Evolutionary conservation across 768 basidiomycete species (phyloP), one percentile per base, ranked within the genome.

Genomic region (Suillus ampliporus): DNA sequence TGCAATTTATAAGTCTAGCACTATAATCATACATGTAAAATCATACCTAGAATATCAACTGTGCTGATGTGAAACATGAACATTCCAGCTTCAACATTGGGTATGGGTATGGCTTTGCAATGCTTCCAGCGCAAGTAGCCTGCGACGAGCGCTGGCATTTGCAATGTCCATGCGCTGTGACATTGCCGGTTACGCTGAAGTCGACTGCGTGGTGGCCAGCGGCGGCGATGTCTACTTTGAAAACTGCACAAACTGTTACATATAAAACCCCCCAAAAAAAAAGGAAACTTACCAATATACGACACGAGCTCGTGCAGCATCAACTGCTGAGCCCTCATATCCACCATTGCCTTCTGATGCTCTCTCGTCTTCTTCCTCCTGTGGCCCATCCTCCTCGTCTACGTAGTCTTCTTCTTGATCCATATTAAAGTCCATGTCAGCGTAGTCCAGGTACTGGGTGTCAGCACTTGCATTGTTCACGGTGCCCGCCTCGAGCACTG

Each of bases 11-110:
- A 31, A 31, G 31, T 31, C 31, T 31, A 31, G 31, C 31, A 31
- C 31, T 31, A 31, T 31, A 31, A 31, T 31, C 31, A 31, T 31
- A 31, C 31, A 31, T 31, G 31, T 31, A 3, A 31, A 31, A 31
- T 31, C 31, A 31, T 31, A 31, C 31, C 31, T 31, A 31, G 31
- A 31, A 31, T 31, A 31, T 31, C 31, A 31, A 31, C 31, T 31
- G 31, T 31, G 31, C 31, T 31, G 31, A 31, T 6, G 6, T 31
- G 4, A 6, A 31, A 31, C 31, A 3, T 31, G 31, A 31, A 31
- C 31, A 31, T 31, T 31, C 31, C 31, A 31, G 31, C 31, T 31
- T 73, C 72, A 3, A 67, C n/a, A 44, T n/a, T 10, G 4, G n/a
- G n/a, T 44, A n/a, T 21, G 8, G 19, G 41, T 2, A 1, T 44